Base-by-base conservation (phyloP, 2,329 filamentous ascomycete genomes). In the Fusarium brevicatenulatum region DNA sequence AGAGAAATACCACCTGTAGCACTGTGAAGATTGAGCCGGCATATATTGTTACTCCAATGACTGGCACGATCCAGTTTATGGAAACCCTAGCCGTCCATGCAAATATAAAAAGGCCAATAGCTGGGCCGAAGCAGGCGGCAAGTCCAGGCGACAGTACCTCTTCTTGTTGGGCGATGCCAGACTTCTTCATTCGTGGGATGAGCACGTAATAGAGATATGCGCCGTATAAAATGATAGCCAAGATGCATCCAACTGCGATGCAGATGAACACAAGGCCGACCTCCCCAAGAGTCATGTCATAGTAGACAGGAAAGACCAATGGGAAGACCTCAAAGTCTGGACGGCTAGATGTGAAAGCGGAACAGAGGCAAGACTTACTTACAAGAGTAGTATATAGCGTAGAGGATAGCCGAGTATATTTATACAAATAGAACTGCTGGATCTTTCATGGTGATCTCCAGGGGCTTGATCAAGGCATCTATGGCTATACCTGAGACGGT, bases 401-500 rank as follows among this genome's bases (percentile, higher is more conserved):
- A 92, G 70, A 89, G 86, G 68, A 91, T 85, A 61, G 86, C 86
- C 2, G 86, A 88, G n/a, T 91, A 92, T 43, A 90, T 62, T 74
- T 90, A 88, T 1, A 89, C 85, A 79, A 91, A 91, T 62, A 89
- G 78, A 70, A 92, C 86, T 12, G 89, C 87, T 0, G 90, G 90
- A 63, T 91, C 89, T 74, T 89, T 87, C 77, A 90, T 67, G 11
- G 85, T 89, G 73, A 91, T 89, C 77, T 89, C 85, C 7, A 88
- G 79, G 4, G 90, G 90, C 80, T 89, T 89, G 79, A 90, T 86
- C 25, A 93, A 82, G 0, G 90, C 87, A 25, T 91, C 86, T 53
- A 85, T 63, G 25, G 87, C 78, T 23, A 90, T 80, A 16, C 83
- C 80, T 5, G 79, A 78, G 5, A 85, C 78, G 40, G 81, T 86